Base-by-base conservation (phyloP, 2,329 filamentous ascomycete genomes). In the Colletotrichum sojae region DNA sequence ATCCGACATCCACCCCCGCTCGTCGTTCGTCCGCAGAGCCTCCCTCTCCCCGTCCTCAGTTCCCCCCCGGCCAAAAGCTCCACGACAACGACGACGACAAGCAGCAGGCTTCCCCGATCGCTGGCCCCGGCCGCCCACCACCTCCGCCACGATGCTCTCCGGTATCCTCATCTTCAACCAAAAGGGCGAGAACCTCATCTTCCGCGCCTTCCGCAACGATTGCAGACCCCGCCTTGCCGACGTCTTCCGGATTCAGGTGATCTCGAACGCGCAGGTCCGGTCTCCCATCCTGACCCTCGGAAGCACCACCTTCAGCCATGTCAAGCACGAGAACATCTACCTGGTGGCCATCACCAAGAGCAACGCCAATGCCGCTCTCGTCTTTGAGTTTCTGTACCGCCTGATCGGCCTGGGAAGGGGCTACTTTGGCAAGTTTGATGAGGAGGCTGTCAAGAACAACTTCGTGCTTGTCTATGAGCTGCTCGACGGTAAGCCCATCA, bases 381-480 rank as follows among this genome's bases (percentile, higher is more conserved):
- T 99, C 25, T 99, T 99, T 78, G 96, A 99, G 84, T 99, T 99
- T 79, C 86, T 99, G 71, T 98, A 98, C 84, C 90, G 95, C 75
- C 85, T 99, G 77, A 93, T 98, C 73, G 89, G 92, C 78, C 86
- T 99, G 73, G 96, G 96, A 49, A 94, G 93, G 83, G 94, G 94
- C 67, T 99, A 99, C 83, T 99, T 99, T 86, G 95, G 93, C 79
- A 98, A 98, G 83, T 97, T 99, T 78, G 96, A 99, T 78, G 96
- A 99, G 86, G 96, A 99, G 84, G 95, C 96, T 66, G 95, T 99
- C 75, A 99, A 99, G 91, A 98, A 98, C 84, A 99, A 99, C 85
- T 99, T 99, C 84, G 96, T 99, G 73, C 86, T 99, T 73, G 94
- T 99, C 46, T 99, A 99, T 82, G 96, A 99, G 86, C 88, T 99